A percentile compares a stretch with the other conserved stretches of the same genome.
Evolutionary conservation across 768 basidiomycete species (phyloP).

Genomic region (Tephrocybe sp.): DNA sequence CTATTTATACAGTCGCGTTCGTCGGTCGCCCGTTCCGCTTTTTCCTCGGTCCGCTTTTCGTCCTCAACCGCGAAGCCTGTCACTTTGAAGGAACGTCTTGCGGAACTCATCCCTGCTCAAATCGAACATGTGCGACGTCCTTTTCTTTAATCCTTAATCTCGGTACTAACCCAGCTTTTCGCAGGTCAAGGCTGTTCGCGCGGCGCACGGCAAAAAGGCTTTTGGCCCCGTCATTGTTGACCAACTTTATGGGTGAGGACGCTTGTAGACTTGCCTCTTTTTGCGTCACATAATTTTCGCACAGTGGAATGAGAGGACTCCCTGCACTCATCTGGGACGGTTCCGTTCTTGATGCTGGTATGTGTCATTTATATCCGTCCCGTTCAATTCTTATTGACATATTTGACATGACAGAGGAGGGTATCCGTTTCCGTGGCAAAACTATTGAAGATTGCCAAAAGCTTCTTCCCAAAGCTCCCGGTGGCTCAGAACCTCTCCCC

Average conservation of each 20-base stretch:
- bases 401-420: conserved; percentile 64
- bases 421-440: conserved; percentile 97
- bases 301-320: conserved; percentile 83
- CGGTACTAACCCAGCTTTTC: conserved; percentile 12
- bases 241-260: conserved; percentile 80
- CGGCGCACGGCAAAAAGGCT: conserved; percentile 86
- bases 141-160: not conserved
- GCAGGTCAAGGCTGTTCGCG: conserved; percentile 82
- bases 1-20: conserved; percentile 47
- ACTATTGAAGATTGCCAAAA: conserved; percentile 90
- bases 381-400: conserved; percentile 8
- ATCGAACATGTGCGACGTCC: conserved; percentile 59
- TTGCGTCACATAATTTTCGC: conserved; percentile 7
- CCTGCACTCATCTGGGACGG: conserved; percentile 98
- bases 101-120: conserved; percentile 91
- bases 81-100: conserved; percentile 89
- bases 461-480: conserved; percentile 85
- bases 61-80: conserved; percentile 67
- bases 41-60: conserved; percentile 56
- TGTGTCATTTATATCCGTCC: conserved; percentile 20
- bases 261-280: not conserved
- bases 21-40: conserved; percentile 40
- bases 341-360: conserved; percentile 92
- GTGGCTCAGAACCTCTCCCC: conserved; percentile 88
- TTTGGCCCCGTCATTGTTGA: conserved; percentile 92